Evolutionary conservation across 805 yeast species (phyloP).

Genomic region (Starmerella powellii): DNA sequence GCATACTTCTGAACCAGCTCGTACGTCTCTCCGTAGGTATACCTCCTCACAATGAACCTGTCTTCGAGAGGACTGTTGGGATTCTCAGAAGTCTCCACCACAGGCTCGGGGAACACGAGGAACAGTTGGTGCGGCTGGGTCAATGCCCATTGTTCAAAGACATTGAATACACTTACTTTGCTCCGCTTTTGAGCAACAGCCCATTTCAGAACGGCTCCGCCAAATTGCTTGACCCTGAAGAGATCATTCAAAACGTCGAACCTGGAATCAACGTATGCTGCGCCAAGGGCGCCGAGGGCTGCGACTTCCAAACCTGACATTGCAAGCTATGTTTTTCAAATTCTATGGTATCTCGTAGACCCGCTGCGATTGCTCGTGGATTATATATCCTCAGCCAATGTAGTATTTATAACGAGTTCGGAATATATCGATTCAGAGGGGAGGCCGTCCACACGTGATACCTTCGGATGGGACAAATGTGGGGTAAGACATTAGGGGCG

Average conservation of each 20-base stretch:
- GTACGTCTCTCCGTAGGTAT: slow-evolving; percentile 58
- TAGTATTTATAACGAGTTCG: too few relatives aligned
- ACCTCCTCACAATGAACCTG: slow-evolving; percentile 48
- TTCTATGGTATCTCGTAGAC: too few relatives aligned
- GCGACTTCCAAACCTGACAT: slow-evolving; percentile 19
- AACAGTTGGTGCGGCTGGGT: slow-evolving; percentile 44
- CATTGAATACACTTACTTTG: slow-evolving; percentile 52
- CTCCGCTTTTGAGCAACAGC: slow-evolving; percentile 13
- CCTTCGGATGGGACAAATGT: too few relatives aligned
- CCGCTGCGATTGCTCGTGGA: too few relatives aligned
- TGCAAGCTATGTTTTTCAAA: too few relatives aligned
- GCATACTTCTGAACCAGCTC: slow-evolving; percentile 56
- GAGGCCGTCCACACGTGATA: too few relatives aligned
- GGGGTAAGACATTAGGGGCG: too few relatives aligned
- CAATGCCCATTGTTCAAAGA: slow-evolving; percentile 45
- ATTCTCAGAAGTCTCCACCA: slow-evolving; percentile 26
- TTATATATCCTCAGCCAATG: too few relatives aligned
- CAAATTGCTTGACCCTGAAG: slow-evolving; percentile 7
- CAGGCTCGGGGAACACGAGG: slow-evolving; percentile 49
- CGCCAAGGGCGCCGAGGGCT: slow-evolving; percentile 18
- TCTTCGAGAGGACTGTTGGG: slow-evolving; percentile 30
- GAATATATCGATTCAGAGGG: too few relatives aligned
- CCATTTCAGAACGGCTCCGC: slow-evolving; percentile 5
- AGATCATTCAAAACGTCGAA: slow-evolving; percentile 16
- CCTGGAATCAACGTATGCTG: slow-evolving; percentile 21